These are phyloP conservation scores for Fistulifera solaris DNA, from an alignment of 108 stramenopile species.

Conservation along the genomic window DNA sequence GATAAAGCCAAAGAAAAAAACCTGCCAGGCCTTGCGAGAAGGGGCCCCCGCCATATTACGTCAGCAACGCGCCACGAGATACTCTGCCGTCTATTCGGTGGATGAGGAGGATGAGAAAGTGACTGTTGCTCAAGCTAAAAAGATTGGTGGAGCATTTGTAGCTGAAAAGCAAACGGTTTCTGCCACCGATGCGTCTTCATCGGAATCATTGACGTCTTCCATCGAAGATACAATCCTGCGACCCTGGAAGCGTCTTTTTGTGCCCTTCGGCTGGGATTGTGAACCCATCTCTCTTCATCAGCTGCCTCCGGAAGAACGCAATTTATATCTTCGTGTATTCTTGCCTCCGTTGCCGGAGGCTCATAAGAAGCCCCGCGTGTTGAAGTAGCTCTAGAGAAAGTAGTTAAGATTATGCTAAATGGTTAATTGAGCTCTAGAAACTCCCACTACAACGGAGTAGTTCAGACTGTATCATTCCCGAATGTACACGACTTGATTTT, in stretches of 20 bases:
- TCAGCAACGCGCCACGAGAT: slow-evolving; percentile 9
- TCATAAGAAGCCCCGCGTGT: not conserved
- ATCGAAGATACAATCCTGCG: slow-evolving; percentile 22
- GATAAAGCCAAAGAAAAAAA: slow-evolving; percentile 19
- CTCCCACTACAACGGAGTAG: too few species aligned
- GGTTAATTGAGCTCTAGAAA: too few species aligned
- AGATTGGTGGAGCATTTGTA: not conserved
- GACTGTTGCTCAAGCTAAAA: not conserved
- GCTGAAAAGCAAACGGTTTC: slow-evolving; percentile 6
- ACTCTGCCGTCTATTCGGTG: slow-evolving; percentile 1
- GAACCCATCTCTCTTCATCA: slow-evolving; percentile 25
- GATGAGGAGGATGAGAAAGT: not conserved
- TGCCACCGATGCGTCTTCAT: not conserved
- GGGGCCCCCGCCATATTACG: slow-evolving; percentile 39
- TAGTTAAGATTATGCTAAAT: too few species aligned
- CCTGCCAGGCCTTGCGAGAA: slow-evolving; percentile 54
- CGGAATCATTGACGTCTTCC: too few species aligned
- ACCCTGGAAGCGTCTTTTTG: slow-evolving; percentile 17
- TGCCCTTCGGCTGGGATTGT: not conserved
- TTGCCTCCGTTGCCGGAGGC: slow-evolving; percentile 20
- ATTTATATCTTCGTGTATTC: slow-evolving; percentile 40
- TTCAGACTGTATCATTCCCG: too few species aligned
- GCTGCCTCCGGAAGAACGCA: slow-evolving; percentile 20
- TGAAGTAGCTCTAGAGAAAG: too few species aligned
- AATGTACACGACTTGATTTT: too few species aligned